Percentiles rank a stretch among this genome's conserved stretches.
Evolutionary conservation across 1,139 yeast species (phyloP).

Genomic region (Sugiyamaella novakii): DNA sequence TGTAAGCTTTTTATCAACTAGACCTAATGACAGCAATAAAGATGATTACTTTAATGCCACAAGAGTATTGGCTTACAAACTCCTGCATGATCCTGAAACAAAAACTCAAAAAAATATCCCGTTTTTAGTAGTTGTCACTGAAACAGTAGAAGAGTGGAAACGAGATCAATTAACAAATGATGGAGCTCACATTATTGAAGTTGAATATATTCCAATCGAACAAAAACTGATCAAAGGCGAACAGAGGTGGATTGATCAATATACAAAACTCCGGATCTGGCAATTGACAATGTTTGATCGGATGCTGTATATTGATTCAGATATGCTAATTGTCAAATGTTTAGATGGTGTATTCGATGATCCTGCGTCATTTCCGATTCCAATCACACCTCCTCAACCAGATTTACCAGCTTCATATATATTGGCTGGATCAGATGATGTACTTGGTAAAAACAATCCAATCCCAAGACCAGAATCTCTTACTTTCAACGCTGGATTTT

Average conservation of each 20-base stretch:
- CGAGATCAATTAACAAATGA: slow-evolving; percentile 19
- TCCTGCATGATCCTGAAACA: slow-evolving; percentile 20
- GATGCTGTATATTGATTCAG: slow-evolving; percentile 22
- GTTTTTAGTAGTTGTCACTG: slow-evolving; percentile 22
- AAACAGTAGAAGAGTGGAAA: slow-evolving; percentile 18
- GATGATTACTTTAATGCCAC: slow-evolving; percentile 24
- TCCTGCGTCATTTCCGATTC: slow-evolving; percentile 18
- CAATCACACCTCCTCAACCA: too few relatives aligned
- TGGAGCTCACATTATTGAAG: slow-evolving; percentile 22
- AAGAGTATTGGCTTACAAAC: slow-evolving; percentile 22
- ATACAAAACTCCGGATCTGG: slow-evolving; percentile 22
- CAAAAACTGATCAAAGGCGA: slow-evolving; percentile 12
- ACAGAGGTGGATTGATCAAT: slow-evolving; percentile 22
- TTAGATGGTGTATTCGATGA: slow-evolving; percentile 23
- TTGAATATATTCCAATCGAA: slow-evolving; percentile 16
- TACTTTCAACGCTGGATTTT: slow-evolving; percentile 23
- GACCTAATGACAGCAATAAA: too few relatives aligned
- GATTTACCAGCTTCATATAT: slow-evolving; percentile 17
- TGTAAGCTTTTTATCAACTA: too few relatives aligned
- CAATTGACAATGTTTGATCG: slow-evolving; percentile 21
- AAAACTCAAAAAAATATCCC: slow-evolving; percentile 14
- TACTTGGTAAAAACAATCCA: slow-evolving; percentile 14
- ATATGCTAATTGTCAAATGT: slow-evolving; percentile 19
- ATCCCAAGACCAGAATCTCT: slow-evolving; percentile 20
- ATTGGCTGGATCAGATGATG: slow-evolving; percentile 22